Percentiles rank a stretch among this genome's conserved stretches.
Conservation (phyloP, 1,139 yeast genomes). For the Eremothecium sinecaudum region DNA sequence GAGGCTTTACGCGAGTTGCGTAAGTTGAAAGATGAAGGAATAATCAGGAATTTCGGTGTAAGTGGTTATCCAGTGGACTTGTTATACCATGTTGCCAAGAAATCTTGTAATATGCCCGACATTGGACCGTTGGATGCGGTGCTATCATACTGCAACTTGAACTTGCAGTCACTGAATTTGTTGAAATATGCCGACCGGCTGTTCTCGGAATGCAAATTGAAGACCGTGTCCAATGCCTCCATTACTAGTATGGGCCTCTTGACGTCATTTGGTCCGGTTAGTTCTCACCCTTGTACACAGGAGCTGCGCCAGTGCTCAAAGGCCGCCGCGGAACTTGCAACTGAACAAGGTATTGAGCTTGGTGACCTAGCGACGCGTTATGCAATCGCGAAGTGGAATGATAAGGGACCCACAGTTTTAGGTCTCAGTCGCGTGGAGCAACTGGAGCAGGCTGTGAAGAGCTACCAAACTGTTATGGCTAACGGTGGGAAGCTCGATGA, state of each 20-base stretch:
- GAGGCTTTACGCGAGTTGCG: slow-evolving; percentile 57
- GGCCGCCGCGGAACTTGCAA: slow-evolving; percentile 39
- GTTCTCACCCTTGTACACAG: slow-evolving; percentile 74
- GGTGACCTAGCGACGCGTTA: slow-evolving; percentile 77
- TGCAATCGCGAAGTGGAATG: slow-evolving; percentile 55
- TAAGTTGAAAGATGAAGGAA: slow-evolving; percentile 53
- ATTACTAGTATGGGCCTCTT: slow-evolving; percentile 83
- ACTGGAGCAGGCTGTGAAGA: slow-evolving; percentile 50
- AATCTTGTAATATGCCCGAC: slow-evolving; percentile 32
- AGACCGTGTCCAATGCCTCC: slow-evolving; percentile 63
- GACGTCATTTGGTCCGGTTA: slow-evolving; percentile 54
- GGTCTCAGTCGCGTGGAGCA: slow-evolving; percentile 63
- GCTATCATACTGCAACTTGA: slow-evolving; percentile 72
- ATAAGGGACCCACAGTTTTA: slow-evolving; percentile 51
- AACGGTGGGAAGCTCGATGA: slow-evolving; percentile 31
- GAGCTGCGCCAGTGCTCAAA: slow-evolving; percentile 48
- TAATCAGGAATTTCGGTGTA: slow-evolving; percentile 59
- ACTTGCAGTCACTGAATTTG: slow-evolving; percentile 65
- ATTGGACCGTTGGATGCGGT: slow-evolving; percentile 57
- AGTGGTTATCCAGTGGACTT: slow-evolving; percentile 82
- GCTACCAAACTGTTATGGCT: slow-evolving; percentile 43
- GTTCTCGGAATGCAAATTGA: slow-evolving; percentile 44
- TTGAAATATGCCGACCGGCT: slow-evolving; percentile 43
- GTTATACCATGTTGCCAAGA: slow-evolving; percentile 42
- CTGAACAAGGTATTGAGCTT: slow-evolving; percentile 46